Percentiles rank a stretch among this genome's conserved stretches.
phyloP scores from a whole-genome alignment of 2,329 filamentous ascomycete genomes.

The Cladosporium colombiae region DNA sequence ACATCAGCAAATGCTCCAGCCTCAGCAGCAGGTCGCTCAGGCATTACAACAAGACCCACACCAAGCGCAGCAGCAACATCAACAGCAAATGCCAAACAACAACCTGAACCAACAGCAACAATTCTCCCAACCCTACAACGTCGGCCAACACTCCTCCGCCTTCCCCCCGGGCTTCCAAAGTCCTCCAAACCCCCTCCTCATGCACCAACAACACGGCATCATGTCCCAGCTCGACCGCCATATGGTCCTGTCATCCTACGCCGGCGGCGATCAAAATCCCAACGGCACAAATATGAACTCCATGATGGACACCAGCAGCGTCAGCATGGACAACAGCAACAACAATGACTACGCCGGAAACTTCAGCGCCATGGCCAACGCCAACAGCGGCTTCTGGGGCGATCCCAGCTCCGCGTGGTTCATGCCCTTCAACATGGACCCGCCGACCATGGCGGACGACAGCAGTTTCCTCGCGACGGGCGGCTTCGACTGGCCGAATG shows the following conservation, averaged over 20 bases:
- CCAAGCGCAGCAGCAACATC: conserved; percentile 25
- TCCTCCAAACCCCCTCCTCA: conserved; percentile 34
- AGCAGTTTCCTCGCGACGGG: conserved; percentile 31
- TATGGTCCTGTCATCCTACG: conserved; percentile 73
- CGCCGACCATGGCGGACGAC: conserved; percentile 53
- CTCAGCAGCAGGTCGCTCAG: conserved; percentile 24
- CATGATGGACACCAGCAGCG: conserved; percentile 21
- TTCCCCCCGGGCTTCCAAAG: conserved; percentile 30
- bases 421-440: conserved; percentile 88
- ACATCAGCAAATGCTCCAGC: conserved; percentile 29
- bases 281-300: conserved; percentile 28
- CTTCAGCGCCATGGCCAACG: conserved; percentile 22
- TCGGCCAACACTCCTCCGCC: conserved; percentile 51
- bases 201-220: conserved; percentile 46
- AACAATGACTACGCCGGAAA: conserved; percentile 2
- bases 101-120: conserved; percentile 15
- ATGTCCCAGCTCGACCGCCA: conserved; percentile 73
- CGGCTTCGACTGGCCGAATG: conserved; percentile 35
- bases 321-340: conserved; percentile 20
- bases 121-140: conserved; percentile 34
- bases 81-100: conserved; percentile 6
- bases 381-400: conserved; percentile 31
- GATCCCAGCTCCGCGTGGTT: conserved; percentile 74
- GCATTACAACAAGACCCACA: conserved; percentile 28
- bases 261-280: conserved; percentile 50